Conservation (phyloP, 1,284 basidiomycete genomes). For the Rhodotorula sp. region DNA sequence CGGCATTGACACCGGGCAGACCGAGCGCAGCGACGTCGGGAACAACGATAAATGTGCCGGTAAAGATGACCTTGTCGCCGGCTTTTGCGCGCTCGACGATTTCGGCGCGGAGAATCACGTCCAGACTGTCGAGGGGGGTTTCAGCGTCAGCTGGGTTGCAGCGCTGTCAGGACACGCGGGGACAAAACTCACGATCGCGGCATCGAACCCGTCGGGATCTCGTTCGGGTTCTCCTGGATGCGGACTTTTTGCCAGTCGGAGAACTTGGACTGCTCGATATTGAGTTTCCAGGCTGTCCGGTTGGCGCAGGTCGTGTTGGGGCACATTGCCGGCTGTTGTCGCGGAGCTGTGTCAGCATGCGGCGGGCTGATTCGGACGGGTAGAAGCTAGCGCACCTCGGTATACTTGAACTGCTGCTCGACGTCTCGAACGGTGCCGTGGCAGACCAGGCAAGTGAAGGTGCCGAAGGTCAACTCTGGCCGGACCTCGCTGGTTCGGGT, state of each 20-base stretch:
- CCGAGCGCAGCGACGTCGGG: conserved; percentile 97
- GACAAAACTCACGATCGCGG: conserved; percentile 61
- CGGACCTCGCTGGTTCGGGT: conserved; percentile 96
- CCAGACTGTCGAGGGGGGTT: conserved; percentile 58
- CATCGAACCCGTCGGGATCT: conserved; percentile 98
- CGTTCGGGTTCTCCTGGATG: conserved; percentile 97
- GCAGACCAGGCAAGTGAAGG: conserved; percentile 89
- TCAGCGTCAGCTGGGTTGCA: conserved; percentile 55
- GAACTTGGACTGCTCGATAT: conserved; percentile 95
- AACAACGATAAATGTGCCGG: conserved; percentile 96
- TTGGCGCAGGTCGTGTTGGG: conserved; percentile 92
- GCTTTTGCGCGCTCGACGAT: conserved; percentile 97
- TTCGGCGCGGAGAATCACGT: conserved; percentile 92
- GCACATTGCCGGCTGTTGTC: conserved; percentile 76
- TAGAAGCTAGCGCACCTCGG: conserved; percentile 64
- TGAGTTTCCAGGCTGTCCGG: conserved; percentile 83
- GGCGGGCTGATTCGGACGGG: not conserved
- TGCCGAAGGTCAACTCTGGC: conserved; percentile 89
- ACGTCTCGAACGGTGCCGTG: conserved; percentile 84
- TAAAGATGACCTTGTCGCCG: conserved; percentile 97
- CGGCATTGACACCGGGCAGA: conserved; percentile 88
- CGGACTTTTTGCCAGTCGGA: conserved; percentile 99
- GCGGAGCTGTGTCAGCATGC: not conserved
- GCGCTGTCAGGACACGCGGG: conserved; percentile 46
- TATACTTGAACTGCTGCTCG: conserved; percentile 99